A percentile compares a stretch with the other conserved stretches of the same genome.
Conservation (phyloP, 371 early-diverging fungal species). For the Zopfochytrium polystomum region DNA sequence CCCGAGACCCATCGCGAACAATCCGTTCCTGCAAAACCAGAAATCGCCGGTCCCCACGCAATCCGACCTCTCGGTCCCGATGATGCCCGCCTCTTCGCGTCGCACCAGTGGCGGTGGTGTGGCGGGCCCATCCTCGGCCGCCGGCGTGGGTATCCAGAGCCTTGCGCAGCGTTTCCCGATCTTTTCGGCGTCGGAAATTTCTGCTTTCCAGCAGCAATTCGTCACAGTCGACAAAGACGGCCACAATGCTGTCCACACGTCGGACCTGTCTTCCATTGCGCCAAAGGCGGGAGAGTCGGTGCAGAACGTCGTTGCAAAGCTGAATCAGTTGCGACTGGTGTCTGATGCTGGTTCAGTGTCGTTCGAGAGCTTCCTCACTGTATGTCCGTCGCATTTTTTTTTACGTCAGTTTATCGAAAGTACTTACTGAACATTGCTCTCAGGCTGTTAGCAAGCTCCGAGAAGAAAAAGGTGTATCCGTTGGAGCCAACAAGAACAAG, state of each 20-base stretch:
- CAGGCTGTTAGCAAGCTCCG: slow-evolving; percentile 39
- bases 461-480: slow-evolving; percentile 39
- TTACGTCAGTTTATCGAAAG: not conserved
- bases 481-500: slow-evolving; percentile 61
- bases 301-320: slow-evolving; percentile 39
- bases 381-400: slow-evolving; percentile 11
- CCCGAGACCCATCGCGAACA: too few species aligned
- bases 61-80: not conserved
- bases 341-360: slow-evolving; percentile 32
- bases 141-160: slow-evolving; percentile 15
- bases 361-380: slow-evolving; percentile 46
- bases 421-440: not conserved
- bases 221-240: slow-evolving; percentile 38
- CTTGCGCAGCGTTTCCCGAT: slow-evolving; percentile 41
- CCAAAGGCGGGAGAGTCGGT: slow-evolving; percentile 46
- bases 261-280: slow-evolving; percentile 42
- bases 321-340: slow-evolving; percentile 31
- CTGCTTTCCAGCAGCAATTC: slow-evolving; percentile 12
- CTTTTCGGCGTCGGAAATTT: slow-evolving; percentile 46
- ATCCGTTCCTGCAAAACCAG: slow-evolving; percentile 15
- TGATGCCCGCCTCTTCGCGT: not conserved
- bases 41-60: not conserved
- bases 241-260: slow-evolving; percentile 39
- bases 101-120: slow-evolving; percentile 7
- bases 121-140: not conserved